Evolutionary conservation across 2,329 filamentous ascomycete species (phyloP), one percentile per base, ranked within the genome.

Genomic region (Xylariomycetidae sp.): DNA sequence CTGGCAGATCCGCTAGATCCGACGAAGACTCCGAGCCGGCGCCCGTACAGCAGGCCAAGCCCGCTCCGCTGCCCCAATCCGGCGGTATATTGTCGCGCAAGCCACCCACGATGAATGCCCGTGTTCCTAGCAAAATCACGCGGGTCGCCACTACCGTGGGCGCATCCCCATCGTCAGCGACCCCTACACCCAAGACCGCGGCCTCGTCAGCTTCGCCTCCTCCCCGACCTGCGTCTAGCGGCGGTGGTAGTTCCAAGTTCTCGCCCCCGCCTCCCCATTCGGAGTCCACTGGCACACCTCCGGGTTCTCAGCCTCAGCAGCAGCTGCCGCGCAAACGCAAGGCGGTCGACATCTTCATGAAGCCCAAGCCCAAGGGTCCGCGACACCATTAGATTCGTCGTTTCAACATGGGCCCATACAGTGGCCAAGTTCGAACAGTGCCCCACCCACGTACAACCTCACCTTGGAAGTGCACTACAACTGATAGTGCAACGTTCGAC

Each of bases 291-390:
- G 8, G 8, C 20, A 8, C 20, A 23, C n/a, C n/a, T 8, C n/a
- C 20, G 20, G 8, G 8, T 23, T 37, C 40, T 8, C 44, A 33
- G 18, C 38, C 34, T n/a, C 37, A 33, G 19, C 33, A 30, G 5
- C 27, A 30, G 33, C 33, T 36, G 20, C 41, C 30, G 11, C 46
- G 58, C 26, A 72, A 72, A 46, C 62, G 69, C 33, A 70, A 70
- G 46, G 50, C 57, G 23, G 63, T 66, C 4, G 64, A 66, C 40
- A 57, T 73, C n/a, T 75, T 75, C 41, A 71, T 72, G 66, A 61
- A 57, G 27, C 65, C 59, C 5, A 69, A 68, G 51, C 34, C 45
- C 1, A 72, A 64, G 49, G 49, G 48, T 33, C 40, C 29, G 27
- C 39, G 39, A 15, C 37, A 31, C 36, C 28, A 28, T 20, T 46